phyloP scores from a whole-genome alignment of 148 eudicot species.

The Fagopyrum esculentum region DNA sequence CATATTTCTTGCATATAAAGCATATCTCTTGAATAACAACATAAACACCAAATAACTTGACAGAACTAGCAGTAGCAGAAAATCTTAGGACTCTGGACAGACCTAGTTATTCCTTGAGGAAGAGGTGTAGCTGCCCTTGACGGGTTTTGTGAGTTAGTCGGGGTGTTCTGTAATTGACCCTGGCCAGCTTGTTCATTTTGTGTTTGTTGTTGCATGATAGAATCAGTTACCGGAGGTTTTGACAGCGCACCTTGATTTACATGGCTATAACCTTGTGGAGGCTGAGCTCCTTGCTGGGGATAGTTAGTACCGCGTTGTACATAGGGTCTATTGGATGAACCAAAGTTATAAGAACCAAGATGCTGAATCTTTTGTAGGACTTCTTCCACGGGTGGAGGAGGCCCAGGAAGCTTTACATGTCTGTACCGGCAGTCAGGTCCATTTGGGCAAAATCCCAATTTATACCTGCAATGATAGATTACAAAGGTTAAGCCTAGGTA shows the following conservation, averaged over 20 bases:
- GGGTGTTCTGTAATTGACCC: slow-evolving; percentile 43
- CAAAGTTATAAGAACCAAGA: slow-evolving; percentile 59
- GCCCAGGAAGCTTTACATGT: slow-evolving; percentile 91
- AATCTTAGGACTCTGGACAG: slow-evolving; percentile 71
- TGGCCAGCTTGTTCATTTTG: slow-evolving; percentile 37
- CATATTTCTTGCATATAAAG: slow-evolving; percentile 31
- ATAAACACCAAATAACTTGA: slow-evolving; percentile 20
- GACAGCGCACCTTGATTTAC: slow-evolving; percentile 36
- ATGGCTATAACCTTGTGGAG: slow-evolving; percentile 40
- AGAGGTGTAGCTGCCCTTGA: slow-evolving; percentile 63
- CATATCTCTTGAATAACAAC: slow-evolving; percentile 19
- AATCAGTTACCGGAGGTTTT: slow-evolving; percentile 44
- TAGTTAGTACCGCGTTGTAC: slow-evolving; percentile 60
- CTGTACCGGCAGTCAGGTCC: slow-evolving; percentile 97
- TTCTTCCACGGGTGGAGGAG: slow-evolving; percentile 96
- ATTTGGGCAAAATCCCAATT: slow-evolving; percentile 95
- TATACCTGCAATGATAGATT: slow-evolving; percentile 59
- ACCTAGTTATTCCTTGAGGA: slow-evolving; percentile 99
- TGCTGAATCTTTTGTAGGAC: slow-evolving; percentile 91
- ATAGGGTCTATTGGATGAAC: slow-evolving; percentile 52
- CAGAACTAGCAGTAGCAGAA: slow-evolving; percentile 50
- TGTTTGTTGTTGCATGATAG: slow-evolving; percentile 36
- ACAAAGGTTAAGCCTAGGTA: neutral
- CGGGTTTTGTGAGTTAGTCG: slow-evolving; percentile 51
- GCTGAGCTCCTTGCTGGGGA: slow-evolving; percentile 60